Base-by-base conservation (phyloP, 1,139 yeast genomes). In the Saccharomyces pastorianus region DNA sequence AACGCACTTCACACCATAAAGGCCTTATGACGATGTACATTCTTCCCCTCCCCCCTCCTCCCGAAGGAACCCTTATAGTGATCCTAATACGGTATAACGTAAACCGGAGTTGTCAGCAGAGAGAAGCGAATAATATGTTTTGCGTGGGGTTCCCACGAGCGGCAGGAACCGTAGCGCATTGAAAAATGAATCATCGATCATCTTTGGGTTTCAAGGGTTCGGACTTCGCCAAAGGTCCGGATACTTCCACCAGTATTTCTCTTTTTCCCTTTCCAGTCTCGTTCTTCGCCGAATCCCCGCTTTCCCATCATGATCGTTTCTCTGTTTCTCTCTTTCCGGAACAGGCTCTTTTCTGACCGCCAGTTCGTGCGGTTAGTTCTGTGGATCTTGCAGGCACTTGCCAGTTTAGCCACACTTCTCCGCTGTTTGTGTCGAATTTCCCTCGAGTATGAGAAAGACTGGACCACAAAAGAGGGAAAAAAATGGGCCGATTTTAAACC, bases 331-430 rank as follows among this genome's bases (percentile, higher is more conserved):
- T 38, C 44, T 38, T 17, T 17, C 44, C 44, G 44, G 44, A 38
- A 38, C 44, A 20, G 44, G 44, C 44, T 11, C 44, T 38, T 17
- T 20, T 38, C 26, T 25, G 44, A 38, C 25, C 44, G 25, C 13
- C 25, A 38, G 44, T 20, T 20, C 44, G 44, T 11, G 25, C 44
- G 44, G 44, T 11, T 9, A 9, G 4, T 20, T 38, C 44, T 38
- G 44, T 38, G 44, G 44, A 38, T 38, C 44, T 38, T 20, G 44
- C 44, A 38, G 44, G 44, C 44, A 38, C 44, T 20, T n/a, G 25
- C 44, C 44, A n/a, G 44, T 38, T 38, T 38, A 38, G 44, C 49
- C 38, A 47, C 49, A 13, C 34, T 31, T 28, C 49, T 27, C 25
- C 13, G 14, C 14, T 28, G 14, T 28, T 38, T 28, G 34, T 34